phyloP scores from a whole-genome alignment of 768 basidiomycete genomes.

The Xerocomellus intermedius region DNA sequence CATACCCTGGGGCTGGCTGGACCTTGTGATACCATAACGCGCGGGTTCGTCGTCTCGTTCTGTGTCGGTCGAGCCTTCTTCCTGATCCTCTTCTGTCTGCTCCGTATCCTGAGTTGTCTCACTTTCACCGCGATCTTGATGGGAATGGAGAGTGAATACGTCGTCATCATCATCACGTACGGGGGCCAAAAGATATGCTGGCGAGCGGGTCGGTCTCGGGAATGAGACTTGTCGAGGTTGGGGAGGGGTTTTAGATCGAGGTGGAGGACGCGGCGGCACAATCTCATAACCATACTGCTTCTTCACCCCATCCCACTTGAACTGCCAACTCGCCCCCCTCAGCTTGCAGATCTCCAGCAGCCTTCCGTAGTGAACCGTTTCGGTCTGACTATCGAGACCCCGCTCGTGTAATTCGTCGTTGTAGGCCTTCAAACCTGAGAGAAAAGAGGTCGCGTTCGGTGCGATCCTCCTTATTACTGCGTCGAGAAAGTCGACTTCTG shows the following conservation, averaged over 20 bases:
- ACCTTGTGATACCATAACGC: constrained; percentile 2
- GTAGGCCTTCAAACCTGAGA: constrained; percentile 83
- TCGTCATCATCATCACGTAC: constrained; percentile 40
- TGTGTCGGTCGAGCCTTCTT: constrained; percentile 15
- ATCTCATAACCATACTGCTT: constrained; percentile 44
- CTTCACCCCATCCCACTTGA: constrained; percentile 78
- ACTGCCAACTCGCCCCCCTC: constrained; percentile 76
- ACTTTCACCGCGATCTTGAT: constrained; percentile 37
- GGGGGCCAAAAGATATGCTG: constrained; percentile 24
- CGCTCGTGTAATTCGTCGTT: constrained; percentile 73
- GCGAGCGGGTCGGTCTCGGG: constrained; percentile 23
- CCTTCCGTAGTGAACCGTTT: constrained; percentile 80
- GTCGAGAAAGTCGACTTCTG: constrained; percentile 72
- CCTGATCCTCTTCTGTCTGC: constrained; percentile 11
- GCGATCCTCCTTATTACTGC: constrained; percentile 70
- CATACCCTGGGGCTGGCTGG: constrained; percentile 7
- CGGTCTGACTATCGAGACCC: constrained; percentile 71
- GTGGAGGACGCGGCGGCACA: constrained; percentile 11
- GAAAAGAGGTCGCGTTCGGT: constrained; percentile 68
- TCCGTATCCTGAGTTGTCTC: constrained; percentile 19
- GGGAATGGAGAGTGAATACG: constrained; percentile 44
- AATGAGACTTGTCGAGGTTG: constrained; percentile 15
- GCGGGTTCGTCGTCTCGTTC: constrained; percentile 22
- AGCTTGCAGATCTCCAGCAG: constrained; percentile 80
- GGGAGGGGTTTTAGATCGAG: constrained; percentile 17